These are phyloP conservation scores for Melastoma malabathricum DNA, from an alignment of 345 rosid genomes.

Conservation along the genomic window DNA sequence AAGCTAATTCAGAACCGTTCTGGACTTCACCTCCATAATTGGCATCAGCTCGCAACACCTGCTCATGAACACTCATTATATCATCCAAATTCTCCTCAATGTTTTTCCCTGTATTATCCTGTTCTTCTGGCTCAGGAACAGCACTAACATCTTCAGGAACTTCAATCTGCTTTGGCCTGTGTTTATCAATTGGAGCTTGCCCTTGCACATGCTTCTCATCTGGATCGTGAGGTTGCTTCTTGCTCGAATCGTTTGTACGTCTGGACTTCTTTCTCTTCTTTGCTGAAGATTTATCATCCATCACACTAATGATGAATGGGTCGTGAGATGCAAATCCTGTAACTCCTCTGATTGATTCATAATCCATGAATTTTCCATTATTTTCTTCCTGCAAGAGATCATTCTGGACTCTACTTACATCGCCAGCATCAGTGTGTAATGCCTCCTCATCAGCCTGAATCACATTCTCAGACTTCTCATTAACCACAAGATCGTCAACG, in stretches of 20 bases:
- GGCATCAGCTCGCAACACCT: no score
- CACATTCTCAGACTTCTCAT: no score
- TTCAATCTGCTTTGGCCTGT: background rate
- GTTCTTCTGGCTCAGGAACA: background rate
- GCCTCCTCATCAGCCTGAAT: no score
- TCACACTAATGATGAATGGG: background rate
- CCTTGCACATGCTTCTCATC: background rate
- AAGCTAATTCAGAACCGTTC: no score
- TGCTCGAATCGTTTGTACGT: background rate
- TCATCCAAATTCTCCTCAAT: background rate
- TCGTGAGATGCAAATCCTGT: no score
- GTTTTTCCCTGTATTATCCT: background rate
- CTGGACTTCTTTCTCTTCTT: slow-evolving; percentile 11
- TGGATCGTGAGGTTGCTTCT: background rate
- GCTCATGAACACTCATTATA: background rate
- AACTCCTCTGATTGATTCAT: background rate
- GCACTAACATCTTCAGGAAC: slow-evolving; percentile 4
- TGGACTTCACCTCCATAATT: no score
- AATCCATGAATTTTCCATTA: background rate
- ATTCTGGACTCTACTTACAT: no score
- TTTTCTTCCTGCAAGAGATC: no score
- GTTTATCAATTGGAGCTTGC: background rate
- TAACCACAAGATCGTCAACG: no score
- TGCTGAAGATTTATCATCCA: background rate
- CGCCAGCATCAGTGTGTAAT: no score